Conservation (phyloP, 1,284 basidiomycete genomes). For the Chondrostereum purpureum region DNA sequence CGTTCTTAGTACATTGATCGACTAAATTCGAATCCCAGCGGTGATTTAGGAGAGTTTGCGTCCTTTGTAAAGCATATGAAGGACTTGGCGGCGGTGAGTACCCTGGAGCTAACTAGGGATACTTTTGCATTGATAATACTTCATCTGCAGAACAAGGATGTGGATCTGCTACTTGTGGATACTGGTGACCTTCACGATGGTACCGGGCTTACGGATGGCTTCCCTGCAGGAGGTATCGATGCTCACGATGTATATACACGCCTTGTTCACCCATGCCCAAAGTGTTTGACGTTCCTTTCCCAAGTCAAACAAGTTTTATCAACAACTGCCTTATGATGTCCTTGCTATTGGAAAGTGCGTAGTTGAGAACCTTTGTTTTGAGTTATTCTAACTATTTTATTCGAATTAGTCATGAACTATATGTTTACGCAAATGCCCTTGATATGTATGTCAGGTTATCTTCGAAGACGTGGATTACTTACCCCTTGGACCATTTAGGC, state of each 20-base stretch:
- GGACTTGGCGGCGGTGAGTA: slow-evolving; percentile 48
- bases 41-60: slow-evolving; percentile 75
- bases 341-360: slow-evolving; percentile 80
- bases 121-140: neutral
- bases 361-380: too few relatives aligned
- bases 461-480: slow-evolving; percentile 20
- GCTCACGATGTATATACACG: slow-evolving; percentile 55
- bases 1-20: too few relatives aligned
- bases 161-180: slow-evolving; percentile 66
- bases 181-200: slow-evolving; percentile 81
- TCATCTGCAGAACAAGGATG: slow-evolving; percentile 47
- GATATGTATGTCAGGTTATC: too few relatives aligned
- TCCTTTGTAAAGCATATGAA: slow-evolving; percentile 83
- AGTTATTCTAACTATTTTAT: too few relatives aligned
- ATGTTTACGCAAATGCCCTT: slow-evolving; percentile 68
- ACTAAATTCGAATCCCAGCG: too few relatives aligned
- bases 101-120: slow-evolving; percentile 1
- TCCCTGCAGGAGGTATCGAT: slow-evolving; percentile 62
- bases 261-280: neutral
- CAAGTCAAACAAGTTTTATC: slow-evolving; percentile 67
- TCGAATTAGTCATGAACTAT: slow-evolving; percentile 78
- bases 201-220: slow-evolving; percentile 71
- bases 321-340: slow-evolving; percentile 74
- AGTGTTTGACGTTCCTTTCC: slow-evolving; percentile 7
- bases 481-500: slow-evolving; percentile 36